These are phyloP conservation scores for Aspergillus eucalypticola DNA, from an alignment of 2,329 filamentous ascomycete genomes.

Conservation along the genomic window DNA sequence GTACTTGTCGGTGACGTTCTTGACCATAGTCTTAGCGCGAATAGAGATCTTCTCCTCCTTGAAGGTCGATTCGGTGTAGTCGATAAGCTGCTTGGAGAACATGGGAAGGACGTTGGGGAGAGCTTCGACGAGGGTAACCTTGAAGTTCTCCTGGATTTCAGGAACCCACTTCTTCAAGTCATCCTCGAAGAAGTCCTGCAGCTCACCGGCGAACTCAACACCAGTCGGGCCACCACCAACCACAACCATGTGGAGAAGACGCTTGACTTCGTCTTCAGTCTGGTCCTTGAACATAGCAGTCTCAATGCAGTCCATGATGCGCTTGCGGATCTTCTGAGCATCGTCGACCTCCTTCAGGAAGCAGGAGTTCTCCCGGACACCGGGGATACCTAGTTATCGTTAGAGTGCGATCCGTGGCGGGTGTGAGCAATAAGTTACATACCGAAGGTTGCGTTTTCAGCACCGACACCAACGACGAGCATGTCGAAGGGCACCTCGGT, in stretches of 20 bases:
- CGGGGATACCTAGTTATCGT: constrained; percentile 67
- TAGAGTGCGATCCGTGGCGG: constrained; percentile 2
- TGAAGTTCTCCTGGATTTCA: constrained; percentile 91
- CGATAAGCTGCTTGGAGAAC: constrained; percentile 98
- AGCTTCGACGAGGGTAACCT: constrained; percentile 95
- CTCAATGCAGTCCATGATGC: constrained; percentile 99
- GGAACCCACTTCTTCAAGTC: constrained; percentile 98
- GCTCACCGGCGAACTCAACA: constrained; percentile 97
- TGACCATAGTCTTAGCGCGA: constrained; percentile 98
- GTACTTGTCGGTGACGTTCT: constrained; percentile 88
- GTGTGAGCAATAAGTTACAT: constrained; percentile 24
- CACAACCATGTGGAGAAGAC: constrained; percentile 96
- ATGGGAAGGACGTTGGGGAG: constrained; percentile 91
- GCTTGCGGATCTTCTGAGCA: constrained; percentile 93
- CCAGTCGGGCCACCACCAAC: constrained; percentile 92
- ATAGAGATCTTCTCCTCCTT: constrained; percentile 98
- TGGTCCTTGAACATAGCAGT: constrained; percentile 99
- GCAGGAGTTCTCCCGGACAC: constrained; percentile 91
- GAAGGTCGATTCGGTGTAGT: constrained; percentile 98
- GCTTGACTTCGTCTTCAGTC: constrained; percentile 80
- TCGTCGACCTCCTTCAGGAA: constrained; percentile 98
- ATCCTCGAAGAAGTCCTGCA: constrained; percentile 98
- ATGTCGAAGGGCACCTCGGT: constrained; percentile 97
- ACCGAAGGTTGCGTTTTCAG: constrained; percentile 98
- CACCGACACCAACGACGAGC: constrained; percentile 94